Conservation (phyloP, 1,284 basidiomycete genomes). For the Cerrena zonata region DNA sequence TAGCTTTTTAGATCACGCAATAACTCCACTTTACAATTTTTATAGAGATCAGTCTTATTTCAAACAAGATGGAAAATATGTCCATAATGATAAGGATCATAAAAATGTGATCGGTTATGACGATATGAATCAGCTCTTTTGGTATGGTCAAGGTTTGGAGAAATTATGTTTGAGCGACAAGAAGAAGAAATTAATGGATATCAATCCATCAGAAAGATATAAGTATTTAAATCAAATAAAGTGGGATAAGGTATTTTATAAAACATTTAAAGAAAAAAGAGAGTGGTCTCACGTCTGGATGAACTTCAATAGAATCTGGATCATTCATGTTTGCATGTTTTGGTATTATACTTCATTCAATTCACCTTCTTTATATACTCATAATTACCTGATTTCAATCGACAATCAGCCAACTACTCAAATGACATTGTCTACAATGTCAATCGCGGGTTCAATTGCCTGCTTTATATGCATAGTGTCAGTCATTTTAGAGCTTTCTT, state of each 20-base stretch:
- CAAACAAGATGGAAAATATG: conserved; percentile 90
- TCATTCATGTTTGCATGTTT: conserved; percentile 83
- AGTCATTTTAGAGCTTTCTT: conserved; percentile 86
- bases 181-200: conserved; percentile 85
- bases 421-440: conserved; percentile 91
- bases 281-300: conserved; percentile 85
- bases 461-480: conserved; percentile 87
- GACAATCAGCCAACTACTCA: conserved; percentile 64
- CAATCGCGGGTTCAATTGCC: conserved; percentile 85
- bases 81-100: conserved; percentile 91
- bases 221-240: conserved; percentile 86
- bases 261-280: conserved; percentile 93
- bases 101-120: conserved; percentile 96
- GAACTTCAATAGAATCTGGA: conserved; percentile 97
- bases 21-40: conserved; percentile 94
- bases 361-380: conserved; percentile 85
- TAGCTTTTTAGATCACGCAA: conserved; percentile 86
- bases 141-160: conserved; percentile 97
- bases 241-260: conserved; percentile 91
- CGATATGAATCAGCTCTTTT: conserved; percentile 98
- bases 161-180: conserved; percentile 87
- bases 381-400: conserved; percentile 46
- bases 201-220: conserved; percentile 85
- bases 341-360: conserved; percentile 96
- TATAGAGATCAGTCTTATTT: conserved; percentile 98